A percentile compares a stretch with the other conserved stretches of the same genome.
Conservation (phyloP, 208 protist genomes). For the Naegleria gruberi region DNA sequence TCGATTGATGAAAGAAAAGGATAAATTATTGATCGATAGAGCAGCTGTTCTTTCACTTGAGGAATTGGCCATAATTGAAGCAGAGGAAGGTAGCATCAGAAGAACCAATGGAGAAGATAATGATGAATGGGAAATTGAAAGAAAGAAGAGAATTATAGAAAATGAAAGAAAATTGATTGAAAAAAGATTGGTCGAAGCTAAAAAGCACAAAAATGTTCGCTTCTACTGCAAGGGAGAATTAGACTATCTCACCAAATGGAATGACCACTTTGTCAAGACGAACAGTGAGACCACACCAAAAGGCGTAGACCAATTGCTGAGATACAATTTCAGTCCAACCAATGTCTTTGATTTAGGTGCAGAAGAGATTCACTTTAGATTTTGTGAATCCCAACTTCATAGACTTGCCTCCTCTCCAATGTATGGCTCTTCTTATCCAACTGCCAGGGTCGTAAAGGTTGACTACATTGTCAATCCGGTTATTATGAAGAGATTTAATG, state of each 20-base stretch:
- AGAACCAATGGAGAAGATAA: background rate
- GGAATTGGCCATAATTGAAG: background rate
- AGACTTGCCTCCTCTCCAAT: background rate
- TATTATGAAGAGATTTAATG: background rate
- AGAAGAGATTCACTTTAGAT: slow-evolving; percentile 7
- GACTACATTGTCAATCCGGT: slow-evolving; percentile 15
- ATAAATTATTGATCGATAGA: background rate
- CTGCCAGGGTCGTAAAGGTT: background rate
- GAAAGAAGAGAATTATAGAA: background rate
- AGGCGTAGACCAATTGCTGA: background rate
- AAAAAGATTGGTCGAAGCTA: background rate
- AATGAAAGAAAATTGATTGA: background rate
- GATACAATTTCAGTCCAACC: background rate
- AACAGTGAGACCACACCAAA: background rate
- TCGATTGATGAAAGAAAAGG: background rate
- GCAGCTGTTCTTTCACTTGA: background rate
- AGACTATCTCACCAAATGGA: background rate
- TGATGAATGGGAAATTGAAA: background rate
- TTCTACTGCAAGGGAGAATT: background rate
- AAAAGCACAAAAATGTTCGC: background rate
- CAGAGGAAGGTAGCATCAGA: background rate
- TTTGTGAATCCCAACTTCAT: background rate
- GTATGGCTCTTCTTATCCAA: too few species aligned
- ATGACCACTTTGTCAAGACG: background rate
- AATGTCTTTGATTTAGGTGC: background rate